A percentile compares a stretch with the other conserved stretches of the same genome.
phyloP scores from a whole-genome alignment of 257 asterid species.

The Gentiana dahurica region DNA sequence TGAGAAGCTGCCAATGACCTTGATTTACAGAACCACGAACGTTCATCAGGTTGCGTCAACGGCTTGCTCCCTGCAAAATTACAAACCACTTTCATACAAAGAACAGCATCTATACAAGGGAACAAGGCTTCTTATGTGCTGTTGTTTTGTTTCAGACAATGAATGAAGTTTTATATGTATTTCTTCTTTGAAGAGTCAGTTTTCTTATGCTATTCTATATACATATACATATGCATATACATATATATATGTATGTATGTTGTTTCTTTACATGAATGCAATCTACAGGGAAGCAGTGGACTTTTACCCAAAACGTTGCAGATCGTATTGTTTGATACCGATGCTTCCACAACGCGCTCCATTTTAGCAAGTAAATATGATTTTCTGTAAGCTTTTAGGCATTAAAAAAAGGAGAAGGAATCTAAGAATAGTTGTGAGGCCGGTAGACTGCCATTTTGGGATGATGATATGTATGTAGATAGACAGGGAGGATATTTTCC shows the following conservation, averaged over 20 bases:
- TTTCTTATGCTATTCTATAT: no score
- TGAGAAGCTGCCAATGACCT: constrained; percentile 9
- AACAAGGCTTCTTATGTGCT: no score
- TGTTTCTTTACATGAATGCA: no score
- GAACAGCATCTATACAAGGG: no score
- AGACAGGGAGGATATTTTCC: constrained; percentile 5
- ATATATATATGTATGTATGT: not conserved
- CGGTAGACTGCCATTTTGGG: not conserved
- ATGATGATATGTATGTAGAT: not conserved
- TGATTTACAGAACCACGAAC: constrained; percentile 12
- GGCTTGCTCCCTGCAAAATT: constrained; percentile 8
- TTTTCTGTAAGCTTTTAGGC: not conserved
- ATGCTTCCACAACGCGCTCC: constrained; percentile 8
- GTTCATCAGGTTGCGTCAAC: constrained; percentile 1
- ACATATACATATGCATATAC: no score
- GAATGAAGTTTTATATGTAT: no score
- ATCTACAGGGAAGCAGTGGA: not conserved
- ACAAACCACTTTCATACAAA: no score
- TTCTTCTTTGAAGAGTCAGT: no score
- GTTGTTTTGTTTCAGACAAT: no score
- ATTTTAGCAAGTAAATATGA: not conserved
- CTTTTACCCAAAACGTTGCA: not conserved
- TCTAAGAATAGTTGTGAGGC: not conserved
- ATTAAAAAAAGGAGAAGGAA: not conserved
- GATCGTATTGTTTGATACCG: not conserved